Evolutionary conservation across 495 filamentous ascomycete species (phyloP).

Genomic region (Echria macrotheca): DNA sequence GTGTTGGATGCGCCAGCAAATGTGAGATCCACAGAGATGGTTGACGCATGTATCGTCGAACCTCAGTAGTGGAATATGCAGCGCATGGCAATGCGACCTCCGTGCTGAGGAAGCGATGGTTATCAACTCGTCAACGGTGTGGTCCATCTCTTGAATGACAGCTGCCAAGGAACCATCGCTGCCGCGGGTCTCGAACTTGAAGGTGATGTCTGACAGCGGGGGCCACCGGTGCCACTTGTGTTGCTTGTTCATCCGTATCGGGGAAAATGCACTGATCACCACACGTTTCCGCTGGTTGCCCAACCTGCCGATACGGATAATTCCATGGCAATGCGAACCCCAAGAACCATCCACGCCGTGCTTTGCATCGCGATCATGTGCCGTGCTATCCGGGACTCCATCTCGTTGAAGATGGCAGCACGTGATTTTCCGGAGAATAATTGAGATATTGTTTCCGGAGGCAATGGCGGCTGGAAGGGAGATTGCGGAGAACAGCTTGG

Average conservation of each 20-base stretch:
- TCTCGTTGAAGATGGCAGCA: background rate
- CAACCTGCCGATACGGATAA: conserved; percentile 5
- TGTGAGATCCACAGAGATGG: background rate
- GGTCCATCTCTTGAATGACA: too few species aligned
- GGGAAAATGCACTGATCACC: background rate
- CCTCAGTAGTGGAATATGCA: too few species aligned
- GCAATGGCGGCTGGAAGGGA: background rate
- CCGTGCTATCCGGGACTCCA: conserved; percentile 2
- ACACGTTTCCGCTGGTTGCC: background rate
- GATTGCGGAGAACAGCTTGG: background rate
- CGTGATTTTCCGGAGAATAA: conserved; percentile 1
- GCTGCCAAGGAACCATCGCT: background rate
- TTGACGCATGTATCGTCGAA: too few species aligned
- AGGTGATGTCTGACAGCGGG: background rate
- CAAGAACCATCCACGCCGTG: too few species aligned
- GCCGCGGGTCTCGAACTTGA: background rate
- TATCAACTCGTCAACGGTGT: too few species aligned
- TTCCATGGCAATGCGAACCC: background rate
- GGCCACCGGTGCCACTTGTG: background rate
- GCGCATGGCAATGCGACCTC: too few species aligned
- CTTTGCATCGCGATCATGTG: background rate
- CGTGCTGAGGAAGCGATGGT: too few species aligned
- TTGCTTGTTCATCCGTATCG: background rate
- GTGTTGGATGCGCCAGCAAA: background rate
- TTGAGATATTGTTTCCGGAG: background rate